phyloP scores from a whole-genome alignment of 2,329 filamentous ascomycete species.

The Chaetomiaceae sp. region DNA sequence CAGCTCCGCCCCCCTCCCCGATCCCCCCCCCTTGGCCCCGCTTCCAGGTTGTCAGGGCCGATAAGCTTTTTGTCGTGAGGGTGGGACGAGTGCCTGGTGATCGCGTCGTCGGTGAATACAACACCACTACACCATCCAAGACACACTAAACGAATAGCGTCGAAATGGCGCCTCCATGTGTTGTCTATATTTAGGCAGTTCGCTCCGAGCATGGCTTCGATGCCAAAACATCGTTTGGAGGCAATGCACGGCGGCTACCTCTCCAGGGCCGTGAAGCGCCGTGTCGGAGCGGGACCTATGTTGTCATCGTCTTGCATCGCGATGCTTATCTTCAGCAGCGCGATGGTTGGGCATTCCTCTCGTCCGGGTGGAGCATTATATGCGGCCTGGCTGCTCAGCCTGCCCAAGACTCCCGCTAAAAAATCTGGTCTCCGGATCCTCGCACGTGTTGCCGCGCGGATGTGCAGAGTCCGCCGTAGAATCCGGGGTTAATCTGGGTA shows the following conservation, averaged over 20 bases:
- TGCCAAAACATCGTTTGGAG: too few relatives aligned
- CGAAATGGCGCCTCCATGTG: background rate
- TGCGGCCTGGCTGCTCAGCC: background rate
- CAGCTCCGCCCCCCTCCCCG: background rate
- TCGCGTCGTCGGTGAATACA: background rate
- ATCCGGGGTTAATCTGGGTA: slow-evolving; percentile 31
- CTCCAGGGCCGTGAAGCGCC: too few relatives aligned
- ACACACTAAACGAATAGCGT: background rate
- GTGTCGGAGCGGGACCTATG: too few relatives aligned
- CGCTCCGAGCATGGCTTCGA: too few relatives aligned
- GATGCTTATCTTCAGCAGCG: background rate
- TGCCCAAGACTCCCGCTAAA: slow-evolving; percentile 13
- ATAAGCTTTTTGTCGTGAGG: slow-evolving; percentile 8
- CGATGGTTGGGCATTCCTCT: background rate
- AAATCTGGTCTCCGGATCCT: slow-evolving; percentile 21
- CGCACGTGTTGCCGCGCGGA: slow-evolving; percentile 23
- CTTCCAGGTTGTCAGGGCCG: slow-evolving; percentile 6
- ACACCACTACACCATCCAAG: background rate
- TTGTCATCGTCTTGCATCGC: background rate
- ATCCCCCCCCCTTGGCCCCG: background rate
- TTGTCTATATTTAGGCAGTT: background rate
- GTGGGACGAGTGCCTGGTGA: slow-evolving; percentile 1
- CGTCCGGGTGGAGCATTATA: background rate
- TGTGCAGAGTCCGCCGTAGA: slow-evolving; percentile 24
- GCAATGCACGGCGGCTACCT: too few relatives aligned